These are phyloP conservation scores for Penicillium flavigenum DNA, from an alignment of 495 filamentous ascomycete species.

Conservation along the genomic window DNA sequence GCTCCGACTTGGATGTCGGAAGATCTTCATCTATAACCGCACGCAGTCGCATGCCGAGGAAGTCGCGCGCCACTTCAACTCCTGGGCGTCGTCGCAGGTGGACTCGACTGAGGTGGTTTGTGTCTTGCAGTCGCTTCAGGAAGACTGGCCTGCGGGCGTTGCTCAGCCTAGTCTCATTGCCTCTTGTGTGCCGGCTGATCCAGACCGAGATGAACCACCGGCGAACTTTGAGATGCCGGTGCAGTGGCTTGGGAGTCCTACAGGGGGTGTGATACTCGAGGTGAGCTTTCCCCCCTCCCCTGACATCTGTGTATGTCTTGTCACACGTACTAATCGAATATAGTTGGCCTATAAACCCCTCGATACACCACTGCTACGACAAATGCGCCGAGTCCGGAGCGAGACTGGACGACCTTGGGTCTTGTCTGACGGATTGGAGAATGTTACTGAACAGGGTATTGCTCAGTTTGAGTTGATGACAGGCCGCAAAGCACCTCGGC, in stretches of 20 bases:
- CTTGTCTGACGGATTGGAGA: conserved; percentile 75
- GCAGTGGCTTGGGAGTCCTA: conserved; percentile 73
- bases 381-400: conserved; percentile 58
- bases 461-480: conserved; percentile 83
- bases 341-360: conserved; percentile 73
- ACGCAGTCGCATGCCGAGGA: conserved; percentile 58
- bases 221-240: conserved; percentile 74
- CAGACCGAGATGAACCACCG: conserved; percentile 58
- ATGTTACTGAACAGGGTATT: conserved; percentile 78
- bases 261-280: conserved; percentile 79
- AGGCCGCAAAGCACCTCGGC: conserved; percentile 72
- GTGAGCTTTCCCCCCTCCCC: conserved; percentile 31
- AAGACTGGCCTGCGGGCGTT: conserved; percentile 64
- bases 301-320: not conserved
- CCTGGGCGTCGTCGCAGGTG: conserved; percentile 48
- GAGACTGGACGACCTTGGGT: conserved; percentile 68
- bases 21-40: conserved; percentile 79
- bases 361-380: conserved; percentile 66
- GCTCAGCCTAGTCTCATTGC: conserved; percentile 73
- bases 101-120: conserved; percentile 54
- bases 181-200: conserved; percentile 71
- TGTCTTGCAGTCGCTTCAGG: conserved; percentile 56
- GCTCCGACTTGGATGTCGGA: conserved; percentile 72
- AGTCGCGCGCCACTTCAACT: conserved; percentile 74
- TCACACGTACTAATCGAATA: conserved; percentile 21